Base-by-base conservation (phyloP, 2,329 filamentous ascomycete species). In the Dactylonectria estremocensis region DNA sequence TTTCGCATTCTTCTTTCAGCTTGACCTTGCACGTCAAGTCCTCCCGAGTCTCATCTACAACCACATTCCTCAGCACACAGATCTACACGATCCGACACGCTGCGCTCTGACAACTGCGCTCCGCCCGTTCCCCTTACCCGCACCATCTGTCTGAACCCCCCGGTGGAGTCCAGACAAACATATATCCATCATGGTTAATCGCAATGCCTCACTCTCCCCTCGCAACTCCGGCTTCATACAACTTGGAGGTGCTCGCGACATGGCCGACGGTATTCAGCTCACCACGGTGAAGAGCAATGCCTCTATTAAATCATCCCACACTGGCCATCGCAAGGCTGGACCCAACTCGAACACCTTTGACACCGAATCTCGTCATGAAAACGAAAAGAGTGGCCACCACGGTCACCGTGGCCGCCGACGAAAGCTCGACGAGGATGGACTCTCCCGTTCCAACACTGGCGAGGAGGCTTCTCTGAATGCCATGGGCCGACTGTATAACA, bases 401-500 rank as follows among this genome's bases (percentile, higher is more conserved):
- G 63, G 81, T 67, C 70, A 77, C 33, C 77, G 77, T 43, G 86
- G 84, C 49, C 86, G 89, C 60, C 85, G 88, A 56, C 84, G 88
- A 66, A 87, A 83, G 77, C 77, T 82, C n/a, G 80, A 81, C 49
- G 77, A 83, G 24, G 79, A 80, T 7, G 75, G 76, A 5, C 75
- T 82, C 3, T 79, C 80, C 53, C 83, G 86, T 37, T 77, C 81
- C 18, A 83, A 83, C 66, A 86, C 84, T 8, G 87, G 89, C 11
- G 88, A 89, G 2, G 88, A 89, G 18, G 79, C 87, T 35, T 83
- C 85, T 35, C 80, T 93, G 69, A 93, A 90, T 72, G 87, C 87
- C 67, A 88, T 93, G 84, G 91, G 91, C 50, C 85, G 85, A 67
- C 76, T 93, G 40, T 92, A 93, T 80, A 85, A 86, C 74, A 91